Evolutionary conservation across 495 filamentous ascomycete species (phyloP).

Genomic region (Parathielavia appendiculata): DNA sequence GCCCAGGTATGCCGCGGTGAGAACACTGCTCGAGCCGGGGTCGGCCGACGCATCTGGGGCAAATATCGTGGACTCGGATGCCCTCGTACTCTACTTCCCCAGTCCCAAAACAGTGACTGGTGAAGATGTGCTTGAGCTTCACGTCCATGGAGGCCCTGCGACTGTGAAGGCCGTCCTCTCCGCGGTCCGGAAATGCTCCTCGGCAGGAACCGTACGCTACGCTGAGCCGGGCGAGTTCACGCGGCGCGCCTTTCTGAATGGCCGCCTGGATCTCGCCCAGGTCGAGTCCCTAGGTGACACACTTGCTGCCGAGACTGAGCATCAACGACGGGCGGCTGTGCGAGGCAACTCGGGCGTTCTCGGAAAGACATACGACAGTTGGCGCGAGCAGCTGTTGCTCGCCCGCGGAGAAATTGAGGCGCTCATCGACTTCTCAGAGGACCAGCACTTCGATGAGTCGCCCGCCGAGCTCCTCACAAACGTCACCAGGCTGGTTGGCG

Average conservation of each 20-base stretch:
- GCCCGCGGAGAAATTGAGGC: conserved; percentile 91
- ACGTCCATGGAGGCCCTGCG: conserved; percentile 88
- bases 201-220: conserved; percentile 56
- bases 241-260: conserved; percentile 82
- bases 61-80: conserved; percentile 69
- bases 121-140: conserved; percentile 86
- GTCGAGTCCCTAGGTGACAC: conserved; percentile 87
- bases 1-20: conserved; percentile 69
- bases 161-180: conserved; percentile 77
- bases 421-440: conserved; percentile 93
- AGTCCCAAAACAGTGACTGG: conserved; percentile 80
- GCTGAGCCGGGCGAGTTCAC: conserved; percentile 97
- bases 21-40: conserved; percentile 67
- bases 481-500: conserved; percentile 58
- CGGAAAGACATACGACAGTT: conserved; percentile 74
- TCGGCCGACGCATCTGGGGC: conserved; percentile 23
- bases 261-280: conserved; percentile 82
- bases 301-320: conserved; percentile 83
- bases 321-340: conserved; percentile 82
- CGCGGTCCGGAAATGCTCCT: conserved; percentile 56
- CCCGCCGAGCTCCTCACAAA: conserved; percentile 62
- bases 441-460: conserved; percentile 93
- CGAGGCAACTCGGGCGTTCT: conserved; percentile 66
- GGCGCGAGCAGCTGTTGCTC: conserved; percentile 70
- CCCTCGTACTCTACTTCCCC: conserved; percentile 85